These are phyloP conservation scores for Penicillium waksmanii DNA, from an alignment of 495 filamentous ascomycete species.

Conservation along the genomic window DNA sequence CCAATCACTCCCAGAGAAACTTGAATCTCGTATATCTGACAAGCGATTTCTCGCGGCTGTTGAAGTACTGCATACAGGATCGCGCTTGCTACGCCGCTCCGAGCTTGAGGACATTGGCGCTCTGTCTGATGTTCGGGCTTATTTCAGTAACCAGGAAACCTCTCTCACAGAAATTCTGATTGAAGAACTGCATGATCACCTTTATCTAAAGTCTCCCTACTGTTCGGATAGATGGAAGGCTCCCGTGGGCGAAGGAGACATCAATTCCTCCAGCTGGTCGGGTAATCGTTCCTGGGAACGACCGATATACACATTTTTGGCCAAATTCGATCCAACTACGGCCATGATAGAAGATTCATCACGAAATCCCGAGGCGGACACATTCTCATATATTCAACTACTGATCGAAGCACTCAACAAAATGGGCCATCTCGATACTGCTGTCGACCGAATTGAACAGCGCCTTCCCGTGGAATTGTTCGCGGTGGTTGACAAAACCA, in stretches of 20 bases:
- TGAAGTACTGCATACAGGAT: slow-evolving; percentile 83
- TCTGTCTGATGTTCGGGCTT: slow-evolving; percentile 80
- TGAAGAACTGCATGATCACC: slow-evolving; percentile 94
- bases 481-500: slow-evolving; percentile 90
- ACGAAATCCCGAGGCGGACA: slow-evolving; percentile 92
- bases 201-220: slow-evolving; percentile 96
- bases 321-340: slow-evolving; percentile 71
- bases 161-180: slow-evolving; percentile 91
- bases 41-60: slow-evolving; percentile 94
- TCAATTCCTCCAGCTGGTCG: slow-evolving; percentile 45
- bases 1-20: slow-evolving; percentile 85
- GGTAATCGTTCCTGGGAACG: slow-evolving; percentile 51
- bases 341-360: slow-evolving; percentile 83
- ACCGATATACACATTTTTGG: slow-evolving; percentile 77
- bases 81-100: slow-evolving; percentile 78
- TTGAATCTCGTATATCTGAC: slow-evolving; percentile 92
- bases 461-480: slow-evolving; percentile 93
- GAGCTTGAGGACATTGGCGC: slow-evolving; percentile 93
- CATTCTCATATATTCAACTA: slow-evolving; percentile 88
- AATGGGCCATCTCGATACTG: slow-evolving; percentile 80
- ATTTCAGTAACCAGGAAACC: slow-evolving; percentile 90
- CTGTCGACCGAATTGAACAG: slow-evolving; percentile 88
- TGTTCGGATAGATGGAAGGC: slow-evolving; percentile 93
- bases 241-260: slow-evolving; percentile 51
- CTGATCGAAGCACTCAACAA: slow-evolving; percentile 87